Evolutionary conservation across 1,284 basidiomycete species (phyloP), one percentile per base, ranked within the genome.

Genomic region (Athelia sp.): DNA sequence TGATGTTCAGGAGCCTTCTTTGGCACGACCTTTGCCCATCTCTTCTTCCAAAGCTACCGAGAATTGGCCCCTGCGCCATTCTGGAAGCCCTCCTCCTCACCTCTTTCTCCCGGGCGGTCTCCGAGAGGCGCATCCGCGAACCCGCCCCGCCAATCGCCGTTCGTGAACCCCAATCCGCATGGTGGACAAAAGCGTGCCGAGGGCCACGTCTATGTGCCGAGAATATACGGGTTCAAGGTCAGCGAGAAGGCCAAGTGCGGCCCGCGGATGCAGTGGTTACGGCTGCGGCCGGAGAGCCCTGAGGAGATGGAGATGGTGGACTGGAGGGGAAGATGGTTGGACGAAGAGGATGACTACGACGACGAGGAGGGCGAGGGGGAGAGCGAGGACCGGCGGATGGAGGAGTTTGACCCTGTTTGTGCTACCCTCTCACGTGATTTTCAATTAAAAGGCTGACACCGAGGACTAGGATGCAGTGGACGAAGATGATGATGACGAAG

Each of bases 11-110:
- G 94, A 51, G 96, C 97, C 17, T 99, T 98, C 74, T 99, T 99
- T 70, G 97, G 97, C 19, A 98, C 97, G 0, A 98, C 97, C 8
- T 99, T 99, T 67, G 82, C 96, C 0, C 94, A 98, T 61, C 79
- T 99, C 26, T 93, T 99, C 71, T 98, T 98, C 76, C 95, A 98
- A 65, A 94, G 90, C 54, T 99, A 97, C 72, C 88, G 92, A 29
- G 91, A 94, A 65, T 80, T 93, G 26, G 82, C 90, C 3, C 90
- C 91, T 1, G 87, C 89, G 26, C 91, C 93, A 1, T 96, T 93
- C 69, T 90, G 80, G 78, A 87, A 87, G 54, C 75, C 80, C 1
- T 58, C 69, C 6, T 66, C 71, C 10, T 75, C 81, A 1, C 77
- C 83, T 0, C 64, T 78, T 14, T 85, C 85, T 13, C 36, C 36